Percentiles rank a stretch among this genome's conserved stretches.
Evolutionary conservation across 768 basidiomycete species (phyloP).

Genomic region (Heimioporus sp.): DNA sequence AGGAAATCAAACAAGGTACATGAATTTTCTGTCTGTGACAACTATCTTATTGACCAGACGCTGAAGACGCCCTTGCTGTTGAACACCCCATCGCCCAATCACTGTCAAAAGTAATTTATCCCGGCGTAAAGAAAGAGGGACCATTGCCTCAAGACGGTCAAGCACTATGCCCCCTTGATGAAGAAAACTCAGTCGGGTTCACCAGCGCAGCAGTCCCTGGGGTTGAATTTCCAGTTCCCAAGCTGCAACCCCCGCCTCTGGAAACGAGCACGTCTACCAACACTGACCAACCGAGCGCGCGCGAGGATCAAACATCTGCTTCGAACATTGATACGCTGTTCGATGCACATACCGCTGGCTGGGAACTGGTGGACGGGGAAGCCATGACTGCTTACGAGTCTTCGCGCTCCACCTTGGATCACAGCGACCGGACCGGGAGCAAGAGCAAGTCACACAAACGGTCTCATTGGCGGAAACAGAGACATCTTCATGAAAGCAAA

Average conservation of each 20-base stretch:
- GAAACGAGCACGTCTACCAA: slow-evolving; percentile 28
- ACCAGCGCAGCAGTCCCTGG: slow-evolving; percentile 64
- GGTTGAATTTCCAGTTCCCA: slow-evolving; percentile 62
- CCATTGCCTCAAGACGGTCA: slow-evolving; percentile 40
- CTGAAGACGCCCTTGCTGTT: slow-evolving; percentile 40
- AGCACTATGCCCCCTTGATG: slow-evolving; percentile 50
- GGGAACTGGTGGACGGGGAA: slow-evolving; percentile 41
- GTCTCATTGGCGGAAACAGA: slow-evolving; percentile 54
- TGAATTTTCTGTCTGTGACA: background rate
- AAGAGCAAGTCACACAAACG: slow-evolving; percentile 47
- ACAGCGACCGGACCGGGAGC: slow-evolving; percentile 48
- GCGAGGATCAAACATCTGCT: slow-evolving; percentile 11
- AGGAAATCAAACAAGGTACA: slow-evolving; percentile 52
- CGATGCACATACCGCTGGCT: slow-evolving; percentile 40
- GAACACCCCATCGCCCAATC: slow-evolving; percentile 38
- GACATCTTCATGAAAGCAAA: slow-evolving; percentile 52
- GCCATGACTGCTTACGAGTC: slow-evolving; percentile 44
- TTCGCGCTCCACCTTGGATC: slow-evolving; percentile 44
- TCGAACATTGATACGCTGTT: background rate
- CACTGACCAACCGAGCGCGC: slow-evolving; percentile 24
- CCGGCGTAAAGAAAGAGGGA: slow-evolving; percentile 13
- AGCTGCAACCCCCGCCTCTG: slow-evolving; percentile 41
- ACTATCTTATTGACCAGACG: slow-evolving; percentile 2
- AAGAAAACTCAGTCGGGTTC: slow-evolving; percentile 53
- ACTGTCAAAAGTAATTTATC: slow-evolving; percentile 37